Base-by-base conservation (phyloP, 176 grass and related monocot species). In the Puya raimondii region DNA sequence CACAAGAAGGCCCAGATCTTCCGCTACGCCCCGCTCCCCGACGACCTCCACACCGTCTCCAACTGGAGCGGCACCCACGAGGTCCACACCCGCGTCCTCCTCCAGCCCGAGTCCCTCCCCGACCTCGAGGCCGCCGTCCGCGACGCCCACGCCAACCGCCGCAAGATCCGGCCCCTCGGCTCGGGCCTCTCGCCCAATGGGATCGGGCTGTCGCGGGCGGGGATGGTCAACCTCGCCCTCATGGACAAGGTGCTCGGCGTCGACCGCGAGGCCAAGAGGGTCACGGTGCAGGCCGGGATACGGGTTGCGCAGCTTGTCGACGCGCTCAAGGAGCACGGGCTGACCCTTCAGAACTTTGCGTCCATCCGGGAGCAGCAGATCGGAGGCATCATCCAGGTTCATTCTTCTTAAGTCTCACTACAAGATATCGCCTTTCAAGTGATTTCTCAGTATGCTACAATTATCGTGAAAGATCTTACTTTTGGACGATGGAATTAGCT, bases 11-110 rank as follows among this genome's bases (percentile, higher is more conserved):
- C 89, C n/a, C 74, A 88, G 53, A 78, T 88, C 26, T 90, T 87
- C 72, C 86, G 78, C 54, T 92, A 97, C 89, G 82, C 78, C 54
- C 84, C 89, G 16, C 87, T 92, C 54, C 80, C 88, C 2, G 85
- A 96, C 18, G 92, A 96, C 71, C 85, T 96, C 64, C 85, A 89
- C 85, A 64, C 83, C 29, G 92, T 96, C 63, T 89, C 83, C 79
- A 96, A 96, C 70, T 91, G 85, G 92, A 96, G 92, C 70, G 92
- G 75, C 76, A 96, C 92, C 23, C 92, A 96, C 77, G 88, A 96
- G 88, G 88, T 91, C 47, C 80, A 81, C 78, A 82, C 92, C 29
- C 85, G 83, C 42, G 86, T 91, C 71, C 74, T 99, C 79, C 82
- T 93, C 75, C 84, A 99, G 78, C 86, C 89, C 3, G 89, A 97